Evolutionary conservation across 2,329 filamentous ascomycete genomes (phyloP).

Genomic region (Lasiodiplodia sp.): DNA sequence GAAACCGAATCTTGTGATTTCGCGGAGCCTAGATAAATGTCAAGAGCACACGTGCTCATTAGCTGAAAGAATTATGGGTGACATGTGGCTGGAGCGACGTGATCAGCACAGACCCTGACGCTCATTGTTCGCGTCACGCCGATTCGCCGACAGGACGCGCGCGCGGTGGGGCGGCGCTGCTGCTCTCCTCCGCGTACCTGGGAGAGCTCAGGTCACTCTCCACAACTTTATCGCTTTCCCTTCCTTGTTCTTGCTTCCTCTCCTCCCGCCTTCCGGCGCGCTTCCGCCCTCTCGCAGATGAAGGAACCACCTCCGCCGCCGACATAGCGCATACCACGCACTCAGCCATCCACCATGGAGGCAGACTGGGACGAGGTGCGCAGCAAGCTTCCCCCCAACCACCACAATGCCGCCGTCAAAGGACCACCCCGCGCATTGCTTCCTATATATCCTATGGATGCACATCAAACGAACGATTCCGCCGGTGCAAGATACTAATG

Average conservation of each 20-base stretch:
- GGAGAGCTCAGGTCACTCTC: conserved; percentile 4
- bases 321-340: conserved; percentile 15
- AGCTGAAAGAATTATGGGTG: not conserved
- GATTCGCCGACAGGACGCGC: not conserved
- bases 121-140: not conserved
- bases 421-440: conserved; percentile 3
- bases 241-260: not conserved
- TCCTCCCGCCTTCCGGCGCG: not conserved
- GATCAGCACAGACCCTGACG: not conserved
- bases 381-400: conserved; percentile 13
- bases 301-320: conserved; percentile 21
- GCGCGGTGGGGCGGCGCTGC: not conserved
- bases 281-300: conserved; percentile 15
- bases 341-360: conserved; percentile 50
- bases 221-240: not conserved
- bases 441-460: not conserved
- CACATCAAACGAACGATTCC: no score
- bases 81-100: not conserved
- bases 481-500: not conserved
- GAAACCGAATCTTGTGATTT: no score
- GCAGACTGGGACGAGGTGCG: conserved; percentile 60
- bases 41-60: not conserved
- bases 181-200: conserved; percentile 1
- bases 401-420: not conserved
- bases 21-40: no score